These are phyloP conservation scores for Paragyromitra xinjiangensis DNA, from an alignment of 495 filamentous ascomycete genomes.

Conservation along the genomic window DNA sequence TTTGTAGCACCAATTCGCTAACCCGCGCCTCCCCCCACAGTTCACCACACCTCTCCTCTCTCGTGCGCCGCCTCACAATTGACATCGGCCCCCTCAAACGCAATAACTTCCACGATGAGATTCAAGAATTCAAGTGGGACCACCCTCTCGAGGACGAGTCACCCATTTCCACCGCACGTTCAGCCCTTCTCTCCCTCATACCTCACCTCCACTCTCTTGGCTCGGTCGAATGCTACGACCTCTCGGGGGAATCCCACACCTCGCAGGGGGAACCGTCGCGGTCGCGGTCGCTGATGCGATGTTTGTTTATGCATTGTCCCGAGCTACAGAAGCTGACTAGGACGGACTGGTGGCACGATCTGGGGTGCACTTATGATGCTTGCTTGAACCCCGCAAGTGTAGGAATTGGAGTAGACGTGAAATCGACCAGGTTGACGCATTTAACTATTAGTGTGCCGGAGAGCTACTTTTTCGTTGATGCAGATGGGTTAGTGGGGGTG, in stretches of 20 bases:
- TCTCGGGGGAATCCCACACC: conserved; percentile 45
- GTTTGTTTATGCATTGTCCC: conserved; percentile 39
- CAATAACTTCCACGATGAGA: conserved; percentile 38
- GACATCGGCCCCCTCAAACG: conserved; percentile 46
- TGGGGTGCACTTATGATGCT: conserved; percentile 39
- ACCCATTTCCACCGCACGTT: conserved; percentile 45
- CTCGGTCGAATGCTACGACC: conserved; percentile 48
- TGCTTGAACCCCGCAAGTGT: neutral
- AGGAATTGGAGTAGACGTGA: conserved; percentile 5
- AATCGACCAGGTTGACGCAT: conserved; percentile 37
- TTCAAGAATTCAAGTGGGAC: conserved; percentile 52
- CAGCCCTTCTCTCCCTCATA: conserved; percentile 47
- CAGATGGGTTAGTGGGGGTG: conserved; percentile 45
- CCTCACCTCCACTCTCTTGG: conserved; percentile 42
- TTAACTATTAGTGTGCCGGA: conserved; percentile 50
- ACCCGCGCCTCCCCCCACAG: conserved; percentile 22
- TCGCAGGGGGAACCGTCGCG: conserved; percentile 38
- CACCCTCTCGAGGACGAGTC: conserved; percentile 47
- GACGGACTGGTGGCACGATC: conserved; percentile 51
- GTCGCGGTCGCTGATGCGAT: conserved; percentile 47
- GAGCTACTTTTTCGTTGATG: conserved; percentile 46
- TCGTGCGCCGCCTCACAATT: conserved; percentile 47
- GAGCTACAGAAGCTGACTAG: conserved; percentile 40
- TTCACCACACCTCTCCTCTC: conserved; percentile 41
- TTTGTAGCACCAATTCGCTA: conserved; percentile 29